Conservation (phyloP, 2,329 filamentous ascomycete species). For the Fusarium chaquense region DNA sequence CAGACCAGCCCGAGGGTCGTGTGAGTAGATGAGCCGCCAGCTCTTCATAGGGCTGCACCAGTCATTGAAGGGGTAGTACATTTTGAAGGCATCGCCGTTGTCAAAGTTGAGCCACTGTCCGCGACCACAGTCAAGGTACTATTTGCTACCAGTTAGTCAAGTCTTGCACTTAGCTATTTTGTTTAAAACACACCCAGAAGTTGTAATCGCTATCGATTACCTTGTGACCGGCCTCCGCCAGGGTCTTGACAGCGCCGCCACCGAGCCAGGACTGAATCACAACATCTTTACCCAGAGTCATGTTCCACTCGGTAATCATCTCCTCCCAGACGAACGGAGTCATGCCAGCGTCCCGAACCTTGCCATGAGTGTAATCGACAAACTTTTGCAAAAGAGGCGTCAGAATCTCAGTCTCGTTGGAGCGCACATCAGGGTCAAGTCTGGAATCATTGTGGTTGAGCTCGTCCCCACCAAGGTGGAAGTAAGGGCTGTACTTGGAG, state of each 20-base stretch:
- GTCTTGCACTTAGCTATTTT: too few relatives aligned
- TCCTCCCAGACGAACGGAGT: conserved; percentile 90
- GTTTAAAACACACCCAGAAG: conserved; percentile 71
- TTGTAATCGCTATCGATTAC: conserved; percentile 82
- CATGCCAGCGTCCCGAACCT: conserved; percentile 72
- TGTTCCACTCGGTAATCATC: conserved; percentile 82
- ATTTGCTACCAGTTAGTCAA: conserved; percentile 36
- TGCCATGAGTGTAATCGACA: conserved; percentile 75
- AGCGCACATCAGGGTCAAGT: conserved; percentile 78
- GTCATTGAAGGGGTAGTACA: conserved; percentile 78
- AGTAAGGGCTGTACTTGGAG: conserved; percentile 76
- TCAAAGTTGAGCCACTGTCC: conserved; percentile 82
- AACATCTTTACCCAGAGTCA: conserved; percentile 76
- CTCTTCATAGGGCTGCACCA: conserved; percentile 85
- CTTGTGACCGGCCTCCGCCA: conserved; percentile 74
- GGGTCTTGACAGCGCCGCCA: conserved; percentile 68
- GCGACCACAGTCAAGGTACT: conserved; percentile 87
- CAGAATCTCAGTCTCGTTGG: conserved; percentile 73
- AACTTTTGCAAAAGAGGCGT: conserved; percentile 83
- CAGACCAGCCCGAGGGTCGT: conserved; percentile 77
- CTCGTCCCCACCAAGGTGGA: conserved; percentile 91
- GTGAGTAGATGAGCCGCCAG: conserved; percentile 84
- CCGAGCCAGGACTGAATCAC: conserved; percentile 85
- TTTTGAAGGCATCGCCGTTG: conserved; percentile 64
- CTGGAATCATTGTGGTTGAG: conserved; percentile 76